A percentile compares a stretch with the other conserved stretches of the same genome.
These are phyloP conservation scores for Licmophora abbreviata DNA, from an alignment of 108 stramenopile genomes.

Conservation along the genomic window DNA sequence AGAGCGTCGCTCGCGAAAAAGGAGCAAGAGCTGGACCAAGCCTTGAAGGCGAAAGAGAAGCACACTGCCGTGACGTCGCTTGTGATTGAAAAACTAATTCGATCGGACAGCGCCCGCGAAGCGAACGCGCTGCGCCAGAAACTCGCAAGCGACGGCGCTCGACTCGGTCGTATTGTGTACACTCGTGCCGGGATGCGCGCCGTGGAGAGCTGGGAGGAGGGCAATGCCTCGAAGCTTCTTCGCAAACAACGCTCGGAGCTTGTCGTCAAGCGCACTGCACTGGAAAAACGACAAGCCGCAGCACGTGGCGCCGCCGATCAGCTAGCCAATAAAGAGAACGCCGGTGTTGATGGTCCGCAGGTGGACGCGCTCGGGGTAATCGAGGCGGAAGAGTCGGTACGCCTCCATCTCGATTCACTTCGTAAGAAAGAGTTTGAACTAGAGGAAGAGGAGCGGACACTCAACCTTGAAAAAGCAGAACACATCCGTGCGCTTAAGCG, in stretches of 20 bases:
- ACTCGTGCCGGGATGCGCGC: conserved; percentile 46
- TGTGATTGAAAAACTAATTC: conserved; percentile 53
- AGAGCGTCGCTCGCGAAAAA: conserved; percentile 40
- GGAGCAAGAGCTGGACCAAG: conserved; percentile 23
- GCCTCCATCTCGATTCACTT: conserved; percentile 54
- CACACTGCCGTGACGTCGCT: conserved; percentile 3
- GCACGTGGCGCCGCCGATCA: neutral
- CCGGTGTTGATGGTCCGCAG: conserved; percentile 4
- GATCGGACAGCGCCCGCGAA: conserved; percentile 39
- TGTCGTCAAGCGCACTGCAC: conserved; percentile 21
- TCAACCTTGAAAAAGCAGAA: conserved; percentile 62
- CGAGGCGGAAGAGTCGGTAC: conserved; percentile 52
- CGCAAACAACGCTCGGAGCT: conserved; percentile 30
- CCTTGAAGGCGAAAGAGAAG: conserved; percentile 19
- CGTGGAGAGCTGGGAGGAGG: conserved; percentile 79
- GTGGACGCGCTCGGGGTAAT: conserved; percentile 27
- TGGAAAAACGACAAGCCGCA: conserved; percentile 22
- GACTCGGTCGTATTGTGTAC: conserved; percentile 62
- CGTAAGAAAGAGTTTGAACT: conserved; percentile 47
- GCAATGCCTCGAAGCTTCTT: conserved; percentile 48
- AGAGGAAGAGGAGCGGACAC: conserved; percentile 45
- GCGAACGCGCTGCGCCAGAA: conserved; percentile 49
- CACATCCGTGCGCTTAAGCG: conserved; percentile 72
- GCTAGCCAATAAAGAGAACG: conserved; percentile 4
- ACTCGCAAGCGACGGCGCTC: conserved; percentile 68